Evolutionary conservation across 2,329 filamentous ascomycete species (phyloP).

Genomic region (Talaromyces sp.): DNA sequence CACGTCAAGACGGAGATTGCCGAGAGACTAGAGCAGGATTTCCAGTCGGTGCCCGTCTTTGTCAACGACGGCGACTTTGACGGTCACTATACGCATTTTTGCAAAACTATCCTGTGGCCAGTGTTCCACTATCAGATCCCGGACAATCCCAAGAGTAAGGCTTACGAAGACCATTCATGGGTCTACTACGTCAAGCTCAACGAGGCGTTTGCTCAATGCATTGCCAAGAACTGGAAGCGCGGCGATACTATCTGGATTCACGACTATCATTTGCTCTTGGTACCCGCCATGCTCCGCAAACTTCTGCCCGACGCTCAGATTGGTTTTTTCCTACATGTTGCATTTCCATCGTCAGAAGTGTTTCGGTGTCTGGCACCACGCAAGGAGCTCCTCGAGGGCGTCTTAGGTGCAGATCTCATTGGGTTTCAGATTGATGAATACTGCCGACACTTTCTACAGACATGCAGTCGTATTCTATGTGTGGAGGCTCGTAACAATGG

Average conservation of each 20-base stretch:
- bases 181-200: constrained; percentile 89
- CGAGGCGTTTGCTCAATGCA: constrained; percentile 84
- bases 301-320: constrained; percentile 85
- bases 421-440: constrained; percentile 95
- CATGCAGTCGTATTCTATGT: constrained; percentile 83
- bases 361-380: constrained; percentile 87
- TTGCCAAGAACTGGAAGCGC: constrained; percentile 86
- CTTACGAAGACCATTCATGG: constrained; percentile 96
- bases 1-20: constrained; percentile 77
- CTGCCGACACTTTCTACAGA: constrained; percentile 88
- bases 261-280: constrained; percentile 87
- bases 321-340: constrained; percentile 90
- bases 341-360: constrained; percentile 92
- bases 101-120: constrained; percentile 96
- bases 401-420: constrained; percentile 86
- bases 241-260: constrained; percentile 93
- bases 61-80: constrained; percentile 89
- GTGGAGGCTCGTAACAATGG: constrained; percentile 86
- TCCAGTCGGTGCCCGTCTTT: constrained; percentile 77
- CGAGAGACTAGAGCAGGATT: constrained; percentile 71
- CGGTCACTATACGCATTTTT: constrained; percentile 91
- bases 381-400: constrained; percentile 81
- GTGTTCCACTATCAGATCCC: constrained; percentile 98
- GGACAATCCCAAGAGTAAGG: constrained; percentile 96
- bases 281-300: constrained; percentile 83